These are phyloP conservation scores for Przewalskia tangutica DNA, from an alignment of 257 asterid species.

Conservation along the genomic window DNA sequence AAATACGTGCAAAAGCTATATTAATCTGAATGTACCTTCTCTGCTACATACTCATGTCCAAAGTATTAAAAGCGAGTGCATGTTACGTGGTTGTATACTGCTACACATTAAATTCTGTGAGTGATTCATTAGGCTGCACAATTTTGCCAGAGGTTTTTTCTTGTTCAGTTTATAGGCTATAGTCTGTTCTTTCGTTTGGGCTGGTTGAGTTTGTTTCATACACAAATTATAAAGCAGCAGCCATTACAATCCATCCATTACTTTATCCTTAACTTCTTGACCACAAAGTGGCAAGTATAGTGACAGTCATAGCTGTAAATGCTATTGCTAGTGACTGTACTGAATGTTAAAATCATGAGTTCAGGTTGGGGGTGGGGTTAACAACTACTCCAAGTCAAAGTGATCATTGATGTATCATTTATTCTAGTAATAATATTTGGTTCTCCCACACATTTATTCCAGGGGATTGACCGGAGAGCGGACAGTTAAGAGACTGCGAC, in stretches of 20 bases:
- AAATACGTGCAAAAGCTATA: background rate
- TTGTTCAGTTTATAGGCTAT: background rate
- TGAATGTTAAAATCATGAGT: background rate
- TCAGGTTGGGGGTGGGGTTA: background rate
- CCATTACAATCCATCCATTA: background rate
- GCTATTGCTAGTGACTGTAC: background rate
- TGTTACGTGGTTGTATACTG: background rate
- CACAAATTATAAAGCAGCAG: background rate
- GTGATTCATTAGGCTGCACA: background rate
- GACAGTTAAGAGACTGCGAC: slow-evolving; percentile 84
- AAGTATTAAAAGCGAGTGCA: background rate
- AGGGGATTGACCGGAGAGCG: slow-evolving; percentile 90
- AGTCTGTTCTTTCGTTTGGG: background rate
- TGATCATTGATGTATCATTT: background rate
- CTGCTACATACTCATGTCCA: background rate
- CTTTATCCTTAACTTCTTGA: background rate
- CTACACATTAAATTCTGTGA: background rate
- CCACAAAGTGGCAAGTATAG: background rate
- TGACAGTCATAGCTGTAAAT: background rate
- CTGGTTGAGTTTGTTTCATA: background rate
- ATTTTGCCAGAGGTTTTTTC: background rate
- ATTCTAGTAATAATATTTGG: background rate
- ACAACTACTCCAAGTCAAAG: background rate
- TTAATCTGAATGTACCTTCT: background rate
- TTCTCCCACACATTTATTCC: slow-evolving; percentile 17